Evolutionary conservation across 345 rosid genomes (phyloP), one percentile per base, ranked within the genome.

Genomic region (Sonneratia caseolaris): DNA sequence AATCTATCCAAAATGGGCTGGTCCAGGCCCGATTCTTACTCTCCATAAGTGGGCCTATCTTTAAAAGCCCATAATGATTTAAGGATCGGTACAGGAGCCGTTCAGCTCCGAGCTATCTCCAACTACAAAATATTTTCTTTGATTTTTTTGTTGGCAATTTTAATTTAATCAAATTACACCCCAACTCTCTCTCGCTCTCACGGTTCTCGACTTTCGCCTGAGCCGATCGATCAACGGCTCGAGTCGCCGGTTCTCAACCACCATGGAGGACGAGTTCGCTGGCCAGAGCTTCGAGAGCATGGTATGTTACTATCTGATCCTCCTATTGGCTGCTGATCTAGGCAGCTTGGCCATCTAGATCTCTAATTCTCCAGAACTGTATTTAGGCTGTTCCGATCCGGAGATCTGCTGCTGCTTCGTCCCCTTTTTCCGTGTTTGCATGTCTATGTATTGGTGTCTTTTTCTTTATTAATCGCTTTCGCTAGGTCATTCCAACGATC

Each of bases 251-350:
- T 42, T 27, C 32, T 27, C 32, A 27, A 18, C 62, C 62, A 27
- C 66, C 12, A 62, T 62, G 66, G 70, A 10, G 53, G 49, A 24
- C 70, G 70, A 42, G 53, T 42, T 68, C 19, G 55, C 56, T 19
- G 70, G n/a, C 18, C 12, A 40, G 14, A 22, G 32, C 32, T 67
- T 67, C 69, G 69, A 67, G 48, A 16, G 6, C 27, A 16, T 24
- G 70, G 70, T 68, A 68, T 13, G 70, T 14, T 32, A 7, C 56
- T 43, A 55, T 42, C 21, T 16, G 36, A 21, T 68, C 36, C 51
- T 35, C 48, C 56, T 9, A 68, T 68, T 7, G 24, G 19, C 49
- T 67, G 48, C 38, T 1, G 19, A 3, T 11, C 18, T 45, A 24
- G 7, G 15, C 55, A 6, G 55, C 37, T 43, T 12, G 32, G 24